These are phyloP conservation scores for Alnus rubra DNA, from an alignment of 306 rosid genomes.

Conservation along the genomic window DNA sequence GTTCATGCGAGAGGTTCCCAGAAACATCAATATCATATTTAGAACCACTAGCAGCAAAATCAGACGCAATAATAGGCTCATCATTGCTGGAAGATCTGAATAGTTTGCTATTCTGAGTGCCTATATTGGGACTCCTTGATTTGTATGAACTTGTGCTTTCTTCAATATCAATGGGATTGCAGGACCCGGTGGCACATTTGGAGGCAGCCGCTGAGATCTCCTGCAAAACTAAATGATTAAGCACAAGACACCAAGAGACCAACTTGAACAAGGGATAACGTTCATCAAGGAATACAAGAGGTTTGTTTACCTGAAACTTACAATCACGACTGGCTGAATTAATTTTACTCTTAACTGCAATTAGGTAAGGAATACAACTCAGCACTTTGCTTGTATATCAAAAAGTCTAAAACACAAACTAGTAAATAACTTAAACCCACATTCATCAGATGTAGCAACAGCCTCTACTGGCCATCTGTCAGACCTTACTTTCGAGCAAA, in stretches of 20 bases:
- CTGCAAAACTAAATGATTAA: constrained; percentile 47
- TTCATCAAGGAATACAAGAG: constrained; percentile 20
- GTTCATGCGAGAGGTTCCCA: constrained; percentile 43
- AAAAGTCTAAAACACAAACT: constrained; percentile 26
- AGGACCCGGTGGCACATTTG: constrained; percentile 33
- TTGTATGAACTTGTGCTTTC: constrained; percentile 78
- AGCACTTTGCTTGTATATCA: constrained; percentile 24
- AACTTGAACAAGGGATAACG: constrained; percentile 22
- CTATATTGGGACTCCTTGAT: constrained; percentile 40
- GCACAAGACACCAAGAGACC: constrained; percentile 20
- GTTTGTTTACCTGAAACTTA: constrained; percentile 55
- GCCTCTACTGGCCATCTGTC: constrained; percentile 36
- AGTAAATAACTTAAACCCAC: constrained; percentile 48
- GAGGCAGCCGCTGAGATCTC: constrained; percentile 47
- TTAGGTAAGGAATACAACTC: constrained; percentile 33
- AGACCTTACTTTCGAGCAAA: constrained; percentile 43
- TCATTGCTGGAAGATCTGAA: constrained; percentile 54
- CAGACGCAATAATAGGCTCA: constrained; percentile 35
- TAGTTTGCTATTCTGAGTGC: constrained; percentile 39
- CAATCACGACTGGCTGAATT: constrained; percentile 32
- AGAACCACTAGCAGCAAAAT: constrained; percentile 56
- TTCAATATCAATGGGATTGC: constrained; percentile 43
- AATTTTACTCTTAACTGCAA: constrained; percentile 56
- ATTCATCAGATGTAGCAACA: constrained; percentile 47
- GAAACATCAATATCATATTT: constrained; percentile 46